Evolutionary conservation across 2,329 filamentous ascomycete species (phyloP).

Genomic region (Fusarium xylarioides): DNA sequence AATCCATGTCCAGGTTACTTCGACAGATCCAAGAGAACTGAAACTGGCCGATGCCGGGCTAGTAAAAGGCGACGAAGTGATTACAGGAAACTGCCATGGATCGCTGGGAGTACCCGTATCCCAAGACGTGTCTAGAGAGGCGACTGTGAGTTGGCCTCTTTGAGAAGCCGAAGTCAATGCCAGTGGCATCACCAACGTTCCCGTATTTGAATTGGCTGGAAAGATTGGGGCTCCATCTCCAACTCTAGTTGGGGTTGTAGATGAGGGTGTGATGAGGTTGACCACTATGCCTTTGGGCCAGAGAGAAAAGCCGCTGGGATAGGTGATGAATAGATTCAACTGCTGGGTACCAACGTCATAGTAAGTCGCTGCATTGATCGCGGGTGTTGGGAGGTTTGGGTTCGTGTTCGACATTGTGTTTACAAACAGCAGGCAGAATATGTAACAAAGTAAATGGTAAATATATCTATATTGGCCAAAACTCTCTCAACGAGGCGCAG

Average conservation of each 20-base stretch:
- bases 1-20: background rate
- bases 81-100: background rate
- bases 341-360: background rate
- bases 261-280: background rate
- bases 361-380: background rate
- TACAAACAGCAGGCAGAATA: accelerated
- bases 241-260: background rate
- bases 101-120: background rate
- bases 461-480: no score
- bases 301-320: background rate
- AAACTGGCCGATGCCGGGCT: background rate
- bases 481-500: no score
- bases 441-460: background rate
- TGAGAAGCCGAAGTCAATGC: background rate
- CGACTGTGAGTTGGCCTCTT: no score
- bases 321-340: background rate
- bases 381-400: background rate
- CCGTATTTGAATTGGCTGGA: background rate
- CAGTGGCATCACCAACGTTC: background rate
- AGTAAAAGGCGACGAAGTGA: background rate
- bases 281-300: background rate
- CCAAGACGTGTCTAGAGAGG: background rate
- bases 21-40: background rate
- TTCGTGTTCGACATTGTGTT: background rate
- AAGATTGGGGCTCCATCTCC: background rate